phyloP scores from a whole-genome alignment of 805 yeast species.

The Suhomyces sp. region DNA sequence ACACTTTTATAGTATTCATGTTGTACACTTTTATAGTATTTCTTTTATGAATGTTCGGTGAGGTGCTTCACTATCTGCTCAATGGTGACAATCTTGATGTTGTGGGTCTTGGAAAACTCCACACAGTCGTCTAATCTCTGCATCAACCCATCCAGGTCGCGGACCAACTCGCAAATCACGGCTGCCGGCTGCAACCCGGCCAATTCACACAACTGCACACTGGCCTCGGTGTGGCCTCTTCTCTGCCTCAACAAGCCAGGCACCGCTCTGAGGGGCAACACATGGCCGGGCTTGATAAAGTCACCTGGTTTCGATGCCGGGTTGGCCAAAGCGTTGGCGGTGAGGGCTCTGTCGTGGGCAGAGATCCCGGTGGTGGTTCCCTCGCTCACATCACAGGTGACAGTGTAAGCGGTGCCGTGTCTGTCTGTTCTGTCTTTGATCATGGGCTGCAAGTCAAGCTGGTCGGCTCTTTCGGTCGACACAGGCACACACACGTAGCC shows the following conservation, averaged over 20 bases:
- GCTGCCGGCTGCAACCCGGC: slow-evolving; percentile 82
- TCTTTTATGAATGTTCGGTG: too few species aligned
- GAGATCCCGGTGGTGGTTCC: slow-evolving; percentile 97
- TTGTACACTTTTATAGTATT: too few species aligned
- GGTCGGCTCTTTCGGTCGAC: slow-evolving; percentile 72
- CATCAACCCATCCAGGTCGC: slow-evolving; percentile 93
- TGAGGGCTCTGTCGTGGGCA: slow-evolving; percentile 88
- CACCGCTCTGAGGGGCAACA: slow-evolving; percentile 87
- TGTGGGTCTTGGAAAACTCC: slow-evolving; percentile 58
- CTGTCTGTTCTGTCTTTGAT: slow-evolving; percentile 60
- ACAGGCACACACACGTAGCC: slow-evolving; percentile 96
- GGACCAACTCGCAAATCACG: slow-evolving; percentile 89
- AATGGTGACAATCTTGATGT: slow-evolving; percentile 73
- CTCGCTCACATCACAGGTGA: slow-evolving; percentile 79
- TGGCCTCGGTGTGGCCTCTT: slow-evolving; percentile 97
- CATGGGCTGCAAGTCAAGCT: slow-evolving; percentile 78
- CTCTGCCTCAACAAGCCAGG: slow-evolving; percentile 79
- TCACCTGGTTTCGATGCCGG: slow-evolving; percentile 54
- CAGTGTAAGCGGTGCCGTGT: slow-evolving; percentile 96
- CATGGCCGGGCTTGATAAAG: slow-evolving; percentile 90
- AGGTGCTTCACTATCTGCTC: slow-evolving; percentile 55
- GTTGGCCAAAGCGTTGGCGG: slow-evolving; percentile 70
- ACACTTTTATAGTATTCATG: too few species aligned
- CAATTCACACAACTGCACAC: slow-evolving; percentile 78
- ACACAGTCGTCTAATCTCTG: slow-evolving; percentile 87